Conservation (phyloP, 176 grass and related monocot species). For the Zoysia pacifica region DNA sequence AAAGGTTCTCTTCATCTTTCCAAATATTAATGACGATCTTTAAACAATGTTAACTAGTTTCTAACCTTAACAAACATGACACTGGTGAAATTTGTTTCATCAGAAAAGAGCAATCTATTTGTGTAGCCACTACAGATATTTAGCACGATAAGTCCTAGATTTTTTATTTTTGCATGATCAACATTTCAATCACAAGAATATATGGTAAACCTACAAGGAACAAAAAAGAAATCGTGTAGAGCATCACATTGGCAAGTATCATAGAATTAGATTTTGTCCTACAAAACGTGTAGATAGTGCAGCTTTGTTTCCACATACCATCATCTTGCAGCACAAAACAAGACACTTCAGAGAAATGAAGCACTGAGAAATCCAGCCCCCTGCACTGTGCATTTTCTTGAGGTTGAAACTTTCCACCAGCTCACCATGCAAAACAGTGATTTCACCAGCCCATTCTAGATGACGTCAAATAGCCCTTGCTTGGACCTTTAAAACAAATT, state of each 20-base stretch:
- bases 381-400: conserved; percentile 21
- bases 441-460: conserved; percentile 16
- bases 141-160: not conserved
- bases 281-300: conserved; percentile 26
- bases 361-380: conserved; percentile 22
- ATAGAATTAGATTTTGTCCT: not conserved
- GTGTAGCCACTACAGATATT: not conserved
- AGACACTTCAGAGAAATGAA: conserved; percentile 35
- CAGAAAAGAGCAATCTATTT: not conserved
- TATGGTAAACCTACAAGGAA: conserved; percentile 8
- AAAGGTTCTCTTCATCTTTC: not conserved
- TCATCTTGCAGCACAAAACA: conserved; percentile 42
- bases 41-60: not conserved
- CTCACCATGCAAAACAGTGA: conserved; percentile 35
- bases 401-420: conserved; percentile 33
- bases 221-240: not conserved
- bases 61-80: not conserved
- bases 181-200: not conserved
- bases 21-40: not conserved
- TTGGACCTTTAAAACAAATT: conserved; percentile 41
- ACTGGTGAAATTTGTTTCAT: not conserved
- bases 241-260: not conserved
- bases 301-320: conserved; percentile 55
- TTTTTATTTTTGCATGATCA: not conserved
- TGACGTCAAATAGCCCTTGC: conserved; percentile 11